Percentiles rank a stretch among this genome's conserved stretches.
These are phyloP conservation scores for Ophiostoma tasmaniense DNA, from an alignment of 2,329 filamentous ascomycete species.

Conservation along the genomic window DNA sequence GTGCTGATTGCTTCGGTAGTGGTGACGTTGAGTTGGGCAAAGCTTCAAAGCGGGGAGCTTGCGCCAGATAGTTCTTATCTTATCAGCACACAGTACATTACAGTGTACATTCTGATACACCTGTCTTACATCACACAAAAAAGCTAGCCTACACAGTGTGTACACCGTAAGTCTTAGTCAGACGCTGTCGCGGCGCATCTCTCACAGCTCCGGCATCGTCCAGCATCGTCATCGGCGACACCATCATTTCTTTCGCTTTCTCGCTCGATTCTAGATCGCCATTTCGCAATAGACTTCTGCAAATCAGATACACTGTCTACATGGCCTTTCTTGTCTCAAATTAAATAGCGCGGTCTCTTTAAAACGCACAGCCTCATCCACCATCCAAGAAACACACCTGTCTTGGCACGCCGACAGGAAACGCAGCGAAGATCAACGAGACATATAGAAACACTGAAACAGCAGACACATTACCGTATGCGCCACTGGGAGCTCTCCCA, in stretches of 20 bases:
- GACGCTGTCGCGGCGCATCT: not conserved
- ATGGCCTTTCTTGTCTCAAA: not conserved
- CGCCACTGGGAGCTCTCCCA: not conserved
- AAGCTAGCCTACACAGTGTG: not conserved
- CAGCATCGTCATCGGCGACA: not conserved
- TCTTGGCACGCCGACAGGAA: not conserved
- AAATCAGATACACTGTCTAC: not conserved
- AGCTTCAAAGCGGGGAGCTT: constrained; percentile 1
- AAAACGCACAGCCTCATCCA: not conserved
- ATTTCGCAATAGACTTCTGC: not conserved
- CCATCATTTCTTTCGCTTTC: not conserved
- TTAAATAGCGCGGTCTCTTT: not conserved
- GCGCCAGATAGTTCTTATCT: not conserved
- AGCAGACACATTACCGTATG: not conserved
- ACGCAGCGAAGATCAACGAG: not conserved
- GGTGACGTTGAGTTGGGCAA: not conserved
- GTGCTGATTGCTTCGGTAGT: not conserved
- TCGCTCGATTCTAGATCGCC: not conserved
- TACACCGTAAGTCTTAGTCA: not conserved
- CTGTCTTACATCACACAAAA: not conserved
- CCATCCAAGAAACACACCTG: not conserved
- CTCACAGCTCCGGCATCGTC: not conserved
- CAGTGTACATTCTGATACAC: not conserved
- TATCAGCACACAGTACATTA: not conserved
- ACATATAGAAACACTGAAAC: not conserved